Evolutionary conservation across 2,329 filamentous ascomycete species (phyloP).

Genomic region (Chrysoporthe austroafricana): DNA sequence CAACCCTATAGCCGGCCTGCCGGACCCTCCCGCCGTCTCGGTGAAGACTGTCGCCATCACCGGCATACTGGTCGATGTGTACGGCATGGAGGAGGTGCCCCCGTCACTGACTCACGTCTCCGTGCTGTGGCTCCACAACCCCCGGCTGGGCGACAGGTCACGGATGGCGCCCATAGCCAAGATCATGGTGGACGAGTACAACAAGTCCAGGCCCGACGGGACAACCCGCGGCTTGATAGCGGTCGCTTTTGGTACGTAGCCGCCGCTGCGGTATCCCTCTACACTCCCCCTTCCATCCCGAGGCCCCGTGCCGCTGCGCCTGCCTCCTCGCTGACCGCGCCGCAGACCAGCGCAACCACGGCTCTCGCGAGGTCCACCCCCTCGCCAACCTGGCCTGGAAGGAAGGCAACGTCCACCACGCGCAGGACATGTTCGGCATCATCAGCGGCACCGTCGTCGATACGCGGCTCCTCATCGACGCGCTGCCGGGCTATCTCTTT

Average conservation of each 20-base stretch:
- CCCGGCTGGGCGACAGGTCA: slow-evolving; percentile 69
- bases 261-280: too few species aligned
- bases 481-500: slow-evolving; percentile 77
- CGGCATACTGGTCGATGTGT: slow-evolving; percentile 78
- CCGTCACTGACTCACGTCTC: slow-evolving; percentile 59
- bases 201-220: slow-evolving; percentile 44
- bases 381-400: slow-evolving; percentile 79
- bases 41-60: slow-evolving; percentile 71
- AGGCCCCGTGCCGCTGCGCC: background rate
- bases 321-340: background rate
- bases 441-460: slow-evolving; percentile 77
- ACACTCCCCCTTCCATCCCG: too few species aligned
- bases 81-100: slow-evolving; percentile 77
- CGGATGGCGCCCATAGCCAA: slow-evolving; percentile 77
- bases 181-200: slow-evolving; percentile 71
- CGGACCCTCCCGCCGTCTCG: slow-evolving; percentile 58
- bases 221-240: slow-evolving; percentile 69
- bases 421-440: slow-evolving; percentile 87
- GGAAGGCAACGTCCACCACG: slow-evolving; percentile 77
- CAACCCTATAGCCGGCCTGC: slow-evolving; percentile 36
- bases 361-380: slow-evolving; percentile 68
- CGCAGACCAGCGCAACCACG: slow-evolving; percentile 87
- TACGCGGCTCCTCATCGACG: slow-evolving; percentile 73
- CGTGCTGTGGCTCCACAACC: slow-evolving; percentile 91
- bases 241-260: slow-evolving; percentile 63